Evolutionary conservation across 495 filamentous ascomycete genomes (phyloP).

Genomic region (Aspergillus steynii): DNA sequence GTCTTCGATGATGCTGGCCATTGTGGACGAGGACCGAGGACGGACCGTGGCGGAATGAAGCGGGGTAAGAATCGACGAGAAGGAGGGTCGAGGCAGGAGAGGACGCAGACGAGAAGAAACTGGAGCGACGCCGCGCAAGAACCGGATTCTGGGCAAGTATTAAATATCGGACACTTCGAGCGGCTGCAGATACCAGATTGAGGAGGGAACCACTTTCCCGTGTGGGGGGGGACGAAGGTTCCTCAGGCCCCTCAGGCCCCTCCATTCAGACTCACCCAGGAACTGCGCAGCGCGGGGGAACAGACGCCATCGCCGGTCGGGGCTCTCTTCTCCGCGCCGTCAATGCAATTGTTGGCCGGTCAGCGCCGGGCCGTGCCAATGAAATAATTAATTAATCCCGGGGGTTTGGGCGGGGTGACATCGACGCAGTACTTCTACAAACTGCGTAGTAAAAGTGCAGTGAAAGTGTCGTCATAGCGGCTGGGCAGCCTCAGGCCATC

Average conservation of each 20-base stretch:
- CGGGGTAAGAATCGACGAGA: conserved; percentile 1
- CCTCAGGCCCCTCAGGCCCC: too few species aligned
- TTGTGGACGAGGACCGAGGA: conserved; percentile 38
- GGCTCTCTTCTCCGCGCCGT: not conserved
- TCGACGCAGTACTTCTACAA: too few species aligned
- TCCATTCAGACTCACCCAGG: not conserved
- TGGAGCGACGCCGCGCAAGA: conserved; percentile 15
- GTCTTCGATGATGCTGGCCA: conserved; percentile 60
- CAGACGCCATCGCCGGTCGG: not conserved
- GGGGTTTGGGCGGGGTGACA: too few species aligned
- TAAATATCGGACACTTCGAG: conserved; percentile 14
- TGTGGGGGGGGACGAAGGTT: too few species aligned
- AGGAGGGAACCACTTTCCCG: too few species aligned
- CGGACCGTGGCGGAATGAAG: conserved; percentile 14
- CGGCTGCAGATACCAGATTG: not conserved
- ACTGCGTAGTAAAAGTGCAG: too few species aligned
- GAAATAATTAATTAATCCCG: too few species aligned
- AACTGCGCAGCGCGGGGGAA: not conserved
- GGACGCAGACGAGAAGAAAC: conserved; percentile 16
- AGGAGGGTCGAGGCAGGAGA: conserved; percentile 18
- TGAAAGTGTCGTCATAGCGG: not conserved
- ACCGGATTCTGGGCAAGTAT: conserved; percentile 13
- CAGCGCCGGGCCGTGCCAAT: too few species aligned
- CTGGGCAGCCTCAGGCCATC: not conserved
- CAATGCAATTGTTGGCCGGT: too few species aligned